Evolutionary conservation across 1,139 yeast species (phyloP), one percentile per base, ranked within the genome.

Genomic region (Suhomyces kunorum): DNA sequence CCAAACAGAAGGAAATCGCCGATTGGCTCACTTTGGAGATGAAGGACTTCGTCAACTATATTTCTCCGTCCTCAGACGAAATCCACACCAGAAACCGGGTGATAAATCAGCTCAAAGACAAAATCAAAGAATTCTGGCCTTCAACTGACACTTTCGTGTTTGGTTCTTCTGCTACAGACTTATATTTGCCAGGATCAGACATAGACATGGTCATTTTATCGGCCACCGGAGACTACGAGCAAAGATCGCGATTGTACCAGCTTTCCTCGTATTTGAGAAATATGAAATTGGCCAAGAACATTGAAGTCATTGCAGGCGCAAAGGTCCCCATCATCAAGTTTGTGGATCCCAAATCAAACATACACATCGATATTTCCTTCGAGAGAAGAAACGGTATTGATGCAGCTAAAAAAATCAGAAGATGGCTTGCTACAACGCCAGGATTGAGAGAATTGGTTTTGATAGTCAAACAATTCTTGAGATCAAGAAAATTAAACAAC

Each of bases 311-410:
- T 40, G 89, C 96, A 1, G 83, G 82, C 48, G 96, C 98, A 2
- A 82, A 92, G 48, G 98, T 94, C 8, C 99, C 99, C 1, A 92
- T 94, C 50, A 87, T 94, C 59, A 94, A 94, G 61, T 88, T 90
- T 61, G 83, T 85, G 8, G 98, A 92, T 51, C 81, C 83, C 0
- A 56, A 60, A 12, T 80, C 92, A 3, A 75, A 77, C 18, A 79
- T 90, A 29, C 90, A 87, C 50, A 82, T 94, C 27, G 99, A 94
- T 64, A 75, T 94, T 6, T 90, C 98, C 1, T 92, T 94, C 59
- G 98, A 92, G 59, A 76, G 94, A 54, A 74, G 79, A 1, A 87
- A 89, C 55, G 98, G 98, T 28, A 63, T 90, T 3, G 83, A 78
- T 8, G 96, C 98, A 0, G 98, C 96, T 0, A 77, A 75, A 45